A percentile compares a stretch with the other conserved stretches of the same genome.
Evolutionary conservation across 2,329 filamentous ascomycete species (phyloP).

Genomic region (Exophiala spinifera): DNA sequence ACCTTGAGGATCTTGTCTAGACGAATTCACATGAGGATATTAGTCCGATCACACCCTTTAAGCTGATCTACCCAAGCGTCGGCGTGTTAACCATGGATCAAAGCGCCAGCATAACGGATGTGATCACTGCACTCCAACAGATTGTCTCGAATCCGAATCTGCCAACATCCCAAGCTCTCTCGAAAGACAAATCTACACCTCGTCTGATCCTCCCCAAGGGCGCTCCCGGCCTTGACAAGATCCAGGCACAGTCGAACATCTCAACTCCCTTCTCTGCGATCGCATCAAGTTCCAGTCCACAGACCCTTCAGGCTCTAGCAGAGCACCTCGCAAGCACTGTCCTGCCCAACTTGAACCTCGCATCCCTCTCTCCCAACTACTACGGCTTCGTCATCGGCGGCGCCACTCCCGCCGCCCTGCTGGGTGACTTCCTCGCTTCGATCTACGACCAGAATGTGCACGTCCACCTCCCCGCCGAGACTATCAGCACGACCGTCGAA

Average conservation of each 20-base stretch:
- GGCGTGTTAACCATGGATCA: background rate
- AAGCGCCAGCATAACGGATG: background rate
- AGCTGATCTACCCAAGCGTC: background rate
- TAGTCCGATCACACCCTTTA: too few relatives aligned
- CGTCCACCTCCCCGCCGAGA: conserved; percentile 75
- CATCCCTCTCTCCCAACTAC: conserved; percentile 66
- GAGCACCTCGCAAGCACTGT: conserved; percentile 42
- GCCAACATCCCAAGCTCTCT: background rate
- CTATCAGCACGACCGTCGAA: conserved; percentile 73
- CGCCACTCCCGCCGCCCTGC: conserved; percentile 70
- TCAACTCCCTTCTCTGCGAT: background rate
- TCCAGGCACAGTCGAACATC: background rate
- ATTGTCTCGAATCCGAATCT: background rate
- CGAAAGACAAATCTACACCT: background rate
- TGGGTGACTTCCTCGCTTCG: conserved; percentile 81
- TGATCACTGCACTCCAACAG: background rate
- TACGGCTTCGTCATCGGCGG: conserved; percentile 90
- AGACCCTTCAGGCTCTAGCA: conserved; percentile 6
- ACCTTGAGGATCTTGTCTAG: too few relatives aligned
- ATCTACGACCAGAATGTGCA: conserved; percentile 78
- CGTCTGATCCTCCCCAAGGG: background rate
- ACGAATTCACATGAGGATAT: too few relatives aligned
- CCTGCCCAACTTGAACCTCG: conserved; percentile 60
- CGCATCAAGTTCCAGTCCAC: too few relatives aligned
- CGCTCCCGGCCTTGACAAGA: background rate